phyloP scores from a whole-genome alignment of 768 basidiomycete genomes.

The Cystofilobasidium macerans region DNA sequence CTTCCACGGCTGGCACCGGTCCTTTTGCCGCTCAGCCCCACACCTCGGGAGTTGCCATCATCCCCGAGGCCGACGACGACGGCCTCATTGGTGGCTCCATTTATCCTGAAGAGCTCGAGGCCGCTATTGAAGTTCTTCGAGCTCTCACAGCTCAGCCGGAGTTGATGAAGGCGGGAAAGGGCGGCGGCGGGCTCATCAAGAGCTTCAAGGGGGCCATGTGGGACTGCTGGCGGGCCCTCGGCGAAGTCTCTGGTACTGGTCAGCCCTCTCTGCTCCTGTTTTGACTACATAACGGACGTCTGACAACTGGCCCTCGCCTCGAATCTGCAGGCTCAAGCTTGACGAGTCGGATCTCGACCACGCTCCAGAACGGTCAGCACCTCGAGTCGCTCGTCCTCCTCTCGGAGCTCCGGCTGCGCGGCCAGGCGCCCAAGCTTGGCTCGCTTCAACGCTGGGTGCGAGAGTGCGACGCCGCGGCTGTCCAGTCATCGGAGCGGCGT shows the following conservation, averaged over 20 bases:
- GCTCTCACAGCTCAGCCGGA: constrained; percentile 10
- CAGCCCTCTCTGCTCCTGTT: not conserved
- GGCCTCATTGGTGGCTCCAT: constrained; percentile 16
- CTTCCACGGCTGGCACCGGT: not conserved
- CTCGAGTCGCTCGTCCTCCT: constrained; percentile 48
- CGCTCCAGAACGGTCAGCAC: constrained; percentile 43
- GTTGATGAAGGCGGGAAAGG: constrained; percentile 19
- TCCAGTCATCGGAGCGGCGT: constrained; percentile 18
- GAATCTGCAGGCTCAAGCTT: constrained; percentile 6
- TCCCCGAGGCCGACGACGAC: not conserved
- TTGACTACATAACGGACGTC: not conserved
- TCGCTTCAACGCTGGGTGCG: constrained; percentile 50
- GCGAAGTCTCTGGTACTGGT: constrained; percentile 20
- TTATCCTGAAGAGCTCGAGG: constrained; percentile 20
- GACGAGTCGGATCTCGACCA: constrained; percentile 30
- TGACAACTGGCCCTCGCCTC: not conserved
- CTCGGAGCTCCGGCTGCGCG: constrained; percentile 47
- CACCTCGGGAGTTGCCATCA: not conserved
- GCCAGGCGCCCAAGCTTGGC: constrained; percentile 46
- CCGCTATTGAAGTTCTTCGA: constrained; percentile 16
- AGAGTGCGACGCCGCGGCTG: constrained; percentile 47
- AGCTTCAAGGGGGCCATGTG: constrained; percentile 19
- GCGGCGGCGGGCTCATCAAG: not conserved
- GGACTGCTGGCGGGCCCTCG: constrained; percentile 13
- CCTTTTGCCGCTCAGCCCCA: not conserved